These are phyloP conservation scores for Myxozyma lipomycoides DNA, from an alignment of 805 yeast genomes.

Conservation along the genomic window DNA sequence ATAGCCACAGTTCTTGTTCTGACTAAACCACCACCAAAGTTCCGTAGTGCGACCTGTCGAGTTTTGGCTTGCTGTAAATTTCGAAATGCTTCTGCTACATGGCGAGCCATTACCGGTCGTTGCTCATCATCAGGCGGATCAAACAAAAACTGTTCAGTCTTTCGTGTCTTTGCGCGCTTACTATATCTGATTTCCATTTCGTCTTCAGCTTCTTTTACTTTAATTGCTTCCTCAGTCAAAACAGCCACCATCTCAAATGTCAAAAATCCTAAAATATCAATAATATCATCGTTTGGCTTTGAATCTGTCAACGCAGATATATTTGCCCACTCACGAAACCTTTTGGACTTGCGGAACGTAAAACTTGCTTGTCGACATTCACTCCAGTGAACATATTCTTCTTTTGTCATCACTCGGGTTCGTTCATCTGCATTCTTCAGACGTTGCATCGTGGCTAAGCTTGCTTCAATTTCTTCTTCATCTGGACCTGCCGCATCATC, in stretches of 20 bases:
- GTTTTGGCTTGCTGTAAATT: slow-evolving; percentile 57
- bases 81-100: slow-evolving; percentile 88
- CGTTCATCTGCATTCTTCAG: slow-evolving; percentile 91
- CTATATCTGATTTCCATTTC: slow-evolving; percentile 38
- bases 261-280: slow-evolving; percentile 89
- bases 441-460: slow-evolving; percentile 79
- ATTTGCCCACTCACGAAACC: slow-evolving; percentile 96
- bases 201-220: slow-evolving; percentile 68
- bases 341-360: slow-evolving; percentile 88
- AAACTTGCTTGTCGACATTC: slow-evolving; percentile 97
- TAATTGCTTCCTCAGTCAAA: slow-evolving; percentile 85
- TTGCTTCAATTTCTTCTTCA: slow-evolving; percentile 87
- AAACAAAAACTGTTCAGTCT: slow-evolving; percentile 57
- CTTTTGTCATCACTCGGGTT: slow-evolving; percentile 88
- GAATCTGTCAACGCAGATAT: slow-evolving; percentile 77
- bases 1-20: slow-evolving; percentile 52
- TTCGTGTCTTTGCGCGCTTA: slow-evolving; percentile 44
- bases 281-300: slow-evolving; percentile 91
- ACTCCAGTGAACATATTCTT: slow-evolving; percentile 98
- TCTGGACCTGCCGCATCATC: slow-evolving; percentile 52
- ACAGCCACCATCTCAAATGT: slow-evolving; percentile 97
- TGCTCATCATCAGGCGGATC: slow-evolving; percentile 86
- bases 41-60: slow-evolving; percentile 59
- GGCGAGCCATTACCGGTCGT: slow-evolving; percentile 71
- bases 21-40: slow-evolving; percentile 67